A percentile compares a stretch with the other conserved stretches of the same genome.
Conservation (phyloP, 2,329 filamentous ascomycete species). For the Chaetomium sp. region DNA sequence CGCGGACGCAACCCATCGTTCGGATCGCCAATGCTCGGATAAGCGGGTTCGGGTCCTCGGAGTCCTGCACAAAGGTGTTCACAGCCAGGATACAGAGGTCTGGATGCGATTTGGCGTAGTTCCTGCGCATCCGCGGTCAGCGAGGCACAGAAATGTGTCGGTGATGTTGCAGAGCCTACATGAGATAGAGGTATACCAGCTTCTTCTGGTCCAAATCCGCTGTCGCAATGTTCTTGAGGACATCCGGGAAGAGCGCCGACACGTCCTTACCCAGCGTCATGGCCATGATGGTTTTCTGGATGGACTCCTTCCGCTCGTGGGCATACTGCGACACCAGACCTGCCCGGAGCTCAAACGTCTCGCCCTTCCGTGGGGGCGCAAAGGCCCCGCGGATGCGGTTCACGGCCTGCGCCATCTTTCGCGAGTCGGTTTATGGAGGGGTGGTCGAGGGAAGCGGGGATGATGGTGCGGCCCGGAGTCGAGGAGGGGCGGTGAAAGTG, state of each 20-base stretch:
- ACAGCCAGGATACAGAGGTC: slow-evolving; percentile 98
- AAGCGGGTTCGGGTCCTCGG: slow-evolving; percentile 95
- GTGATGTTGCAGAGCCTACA: slow-evolving; percentile 57
- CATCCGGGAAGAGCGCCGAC: slow-evolving; percentile 93
- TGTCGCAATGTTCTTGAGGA: slow-evolving; percentile 98
- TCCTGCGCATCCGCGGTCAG: slow-evolving; percentile 59
- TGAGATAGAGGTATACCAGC: slow-evolving; percentile 96
- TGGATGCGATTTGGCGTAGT: slow-evolving; percentile 98
- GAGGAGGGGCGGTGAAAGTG: slow-evolving; percentile 25
- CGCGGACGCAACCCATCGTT: slow-evolving; percentile 97
- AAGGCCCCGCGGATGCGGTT: slow-evolving; percentile 96
- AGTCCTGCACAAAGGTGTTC: slow-evolving; percentile 98
- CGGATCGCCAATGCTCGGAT: slow-evolving; percentile 93
- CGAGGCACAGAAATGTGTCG: not conserved
- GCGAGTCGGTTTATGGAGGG: slow-evolving; percentile 11
- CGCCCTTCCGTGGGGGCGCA: slow-evolving; percentile 89
- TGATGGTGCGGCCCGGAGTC: not conserved
- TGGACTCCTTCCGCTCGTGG: slow-evolving; percentile 97
- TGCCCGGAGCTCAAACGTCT: slow-evolving; percentile 95
- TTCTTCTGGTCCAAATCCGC: slow-evolving; percentile 97
- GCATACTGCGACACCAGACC: slow-evolving; percentile 98
- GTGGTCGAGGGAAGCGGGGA: not conserved
- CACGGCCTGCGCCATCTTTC: slow-evolving; percentile 64
- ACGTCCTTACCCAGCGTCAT: slow-evolving; percentile 99
- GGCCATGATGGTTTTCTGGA: slow-evolving; percentile 99